Evolutionary conservation across 2,329 filamentous ascomycete genomes (phyloP), one percentile per base, ranked within the genome.

Genomic region (Colletotrichum scovillei): DNA sequence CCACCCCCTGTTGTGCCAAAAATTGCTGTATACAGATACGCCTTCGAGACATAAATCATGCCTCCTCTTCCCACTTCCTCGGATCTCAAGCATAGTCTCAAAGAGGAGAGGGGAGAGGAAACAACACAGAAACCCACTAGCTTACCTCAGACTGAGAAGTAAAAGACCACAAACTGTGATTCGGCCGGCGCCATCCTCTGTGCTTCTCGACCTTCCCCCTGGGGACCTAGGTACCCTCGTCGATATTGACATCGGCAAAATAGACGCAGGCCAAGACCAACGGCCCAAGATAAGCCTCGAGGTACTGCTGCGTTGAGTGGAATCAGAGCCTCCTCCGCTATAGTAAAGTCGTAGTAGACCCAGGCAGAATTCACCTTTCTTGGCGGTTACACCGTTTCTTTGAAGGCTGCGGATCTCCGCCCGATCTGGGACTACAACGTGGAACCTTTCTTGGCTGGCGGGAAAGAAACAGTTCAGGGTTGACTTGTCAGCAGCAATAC

Each of bases 371-470:
- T 49, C 38, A 26, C 16, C 53, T 53, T 53, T 42, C 46, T 32
- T 63, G 19, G 52, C 26, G 67, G 67, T 62, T 65, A 64, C 60
- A 59, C 66, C 35, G n/a, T 49, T 60, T 53, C 63, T 52, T 22
- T 19, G 38, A 55, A 14, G 42, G 70, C 66, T 28, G 55, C 59
- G 42, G 53, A 69, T 53, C 69, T 67, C 35, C 35, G n/a, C 58
- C 59, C 32, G 59, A 60, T 69, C 59, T 69, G 30, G 66, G 66
- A 35, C 22, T 70, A 32, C 52, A 53, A 64, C 57, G 35, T 69
- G 60, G 59, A 69, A 62, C 32, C 42, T 46, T 53, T 32, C 55
- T 57, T 60, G 56, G 53, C 66, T 62, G 8, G 32, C 14, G 28
- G n/a, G 28, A n/a, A 16, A 60, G 24, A 53, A 38, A 59, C 56